Base-by-base conservation (phyloP, 129 eudicot species). In the Oenanthe sinensis region DNA sequence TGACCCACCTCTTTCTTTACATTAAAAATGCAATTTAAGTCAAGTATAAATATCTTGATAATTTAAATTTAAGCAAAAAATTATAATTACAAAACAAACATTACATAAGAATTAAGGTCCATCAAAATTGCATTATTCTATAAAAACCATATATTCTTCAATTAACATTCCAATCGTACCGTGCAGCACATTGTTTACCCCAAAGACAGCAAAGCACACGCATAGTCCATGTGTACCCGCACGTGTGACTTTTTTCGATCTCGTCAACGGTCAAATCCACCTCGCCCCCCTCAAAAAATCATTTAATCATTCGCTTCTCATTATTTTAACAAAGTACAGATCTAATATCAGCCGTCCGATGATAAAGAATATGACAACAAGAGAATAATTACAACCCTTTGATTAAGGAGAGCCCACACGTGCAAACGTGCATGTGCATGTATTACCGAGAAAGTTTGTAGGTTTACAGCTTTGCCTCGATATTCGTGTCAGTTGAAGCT, bases 211-310 rank as follows among this genome's bases (percentile, higher is more conserved):
- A 28, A 74, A 74, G 39, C 37, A 74, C 60, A 74, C 77, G 77
- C 45, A 49, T 24, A 73, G 55, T n/a, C 77, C 77, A 74, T 74
- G 77, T 74, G 58, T 46, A 74, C 77, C 77, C 60, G 58, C 77
- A 74, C 60, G 77, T 74, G 49, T 16, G 36, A 33, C 12, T 26
- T 46, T 45, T 70, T 70, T 43, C 17, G 77, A 74, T 74, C 77
- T 46, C 77, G 55, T 74, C 77, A 26, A 74, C 24, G 77, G 77
- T 46, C 77, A 45, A 74, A 74, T 16, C 20, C 58, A n/a, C 58
- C 77, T 24, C 77, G 37, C 36, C 58, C 55, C 13, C 19, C 39
- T 72, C 36, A 40, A 72, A 72, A 43, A 72, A 74, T 45, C 77
- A 74, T 74, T 74, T 26, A 49, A 74, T 74, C 60, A 74, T 74